A percentile compares a stretch with the other conserved stretches of the same genome.
phyloP scores from a whole-genome alignment of 345 rosid genomes.

The Dovyalis caffra region DNA sequence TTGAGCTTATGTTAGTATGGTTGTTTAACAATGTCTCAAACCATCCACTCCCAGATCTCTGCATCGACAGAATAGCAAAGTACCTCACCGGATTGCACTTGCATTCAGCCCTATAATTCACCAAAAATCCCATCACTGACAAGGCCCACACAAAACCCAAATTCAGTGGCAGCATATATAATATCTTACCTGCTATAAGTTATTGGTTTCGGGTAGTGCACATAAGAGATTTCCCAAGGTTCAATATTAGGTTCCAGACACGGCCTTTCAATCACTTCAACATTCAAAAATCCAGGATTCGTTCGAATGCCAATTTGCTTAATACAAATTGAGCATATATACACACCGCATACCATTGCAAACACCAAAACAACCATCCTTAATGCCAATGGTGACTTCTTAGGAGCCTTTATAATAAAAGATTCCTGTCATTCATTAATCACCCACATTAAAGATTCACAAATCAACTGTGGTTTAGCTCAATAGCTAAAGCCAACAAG shows the following conservation, averaged over 20 bases:
- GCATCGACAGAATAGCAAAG: slow-evolving; percentile 97
- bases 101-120: slow-evolving; percentile 76
- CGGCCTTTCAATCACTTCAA: slow-evolving; percentile 52
- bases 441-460: slow-evolving; percentile 7
- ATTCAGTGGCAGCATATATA: not conserved
- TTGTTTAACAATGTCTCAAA: slow-evolving; percentile 92
- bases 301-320: slow-evolving; percentile 64
- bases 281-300: slow-evolving; percentile 44
- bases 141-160: not conserved
- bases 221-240: slow-evolving; percentile 91
- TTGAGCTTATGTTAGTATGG: slow-evolving; percentile 94
- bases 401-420: slow-evolving; percentile 64
- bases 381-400: slow-evolving; percentile 78
- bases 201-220: slow-evolving; percentile 80
- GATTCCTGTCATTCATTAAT: slow-evolving; percentile 53
- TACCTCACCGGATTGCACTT: slow-evolving; percentile 83
- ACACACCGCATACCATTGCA: slow-evolving; percentile 79
- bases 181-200: slow-evolving; percentile 67
- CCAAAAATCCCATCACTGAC: slow-evolving; percentile 15
- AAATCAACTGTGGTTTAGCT: slow-evolving; percentile 14
- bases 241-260: slow-evolving; percentile 76
- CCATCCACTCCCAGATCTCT: slow-evolving; percentile 99
- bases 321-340: slow-evolving; percentile 76
- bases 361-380: slow-evolving; percentile 80
- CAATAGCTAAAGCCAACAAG: not conserved